Evolutionary conservation across 2,329 filamentous ascomycete genomes (phyloP), one percentile per base, ranked within the genome.

Genomic region (Cordyceps militaris): DNA sequence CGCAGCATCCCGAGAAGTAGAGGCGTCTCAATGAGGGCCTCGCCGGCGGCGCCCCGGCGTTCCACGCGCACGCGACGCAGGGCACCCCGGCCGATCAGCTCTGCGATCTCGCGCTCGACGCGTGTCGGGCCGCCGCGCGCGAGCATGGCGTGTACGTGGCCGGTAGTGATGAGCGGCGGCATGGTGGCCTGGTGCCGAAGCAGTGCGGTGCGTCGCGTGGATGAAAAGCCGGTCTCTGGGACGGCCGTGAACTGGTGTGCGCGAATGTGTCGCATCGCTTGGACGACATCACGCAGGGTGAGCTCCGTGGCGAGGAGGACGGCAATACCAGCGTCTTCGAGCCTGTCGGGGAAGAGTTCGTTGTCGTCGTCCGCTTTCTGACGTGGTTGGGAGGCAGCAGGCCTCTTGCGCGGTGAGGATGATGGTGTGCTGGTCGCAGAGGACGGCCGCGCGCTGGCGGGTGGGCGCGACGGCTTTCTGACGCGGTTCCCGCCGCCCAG

Each of bases 41-140:
- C 87, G 13, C 86, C 85, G 49, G 82, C 76, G 16, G 76, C 76
- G 3, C 81, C 83, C 11, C 84, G 74, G 38, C 81, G 74, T 13
- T 84, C 81, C n/a, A 91, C 80, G 2, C 80, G 77, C 11, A 91
- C 75, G 66, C 82, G 83, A 43, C 85, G 74, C 47, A 90, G 60
- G 4, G 78, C 72, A 0, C 87, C 86, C 11, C 73, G 74, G 13
- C 76, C 73, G 19, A 80, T 70, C 36, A 90, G 74, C 63, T 84
- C 79, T 3, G 81, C 84, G 21, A 88, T 76, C 67, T 89, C 87
- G 47, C 87, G 76, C 69, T 91, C 87, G 1, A 83, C 83, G 1
- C 74, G 76, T 0, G 86, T 88, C 1, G 86, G 82, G 2, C 81
- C 84, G 10, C 71, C 72, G 21, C 3, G 10, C 8, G 34, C 9